These are phyloP conservation scores for Protea cynaroides DNA, from an alignment of 164 flowering plant genomes.

Conservation along the genomic window DNA sequence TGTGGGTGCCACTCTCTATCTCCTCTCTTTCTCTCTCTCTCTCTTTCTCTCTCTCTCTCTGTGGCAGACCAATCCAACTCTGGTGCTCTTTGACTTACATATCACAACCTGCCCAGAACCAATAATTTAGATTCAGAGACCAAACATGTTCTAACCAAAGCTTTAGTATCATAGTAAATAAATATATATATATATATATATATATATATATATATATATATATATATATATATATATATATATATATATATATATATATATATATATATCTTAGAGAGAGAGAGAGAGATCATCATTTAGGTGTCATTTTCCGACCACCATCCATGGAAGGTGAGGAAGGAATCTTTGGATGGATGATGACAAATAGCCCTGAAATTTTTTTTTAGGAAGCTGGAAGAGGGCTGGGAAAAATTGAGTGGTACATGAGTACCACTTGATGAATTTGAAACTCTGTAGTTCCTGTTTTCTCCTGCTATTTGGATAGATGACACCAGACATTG, in stretches of 20 bases:
- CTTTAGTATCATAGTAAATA: not conserved
- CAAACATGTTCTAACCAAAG: constrained; percentile 2
- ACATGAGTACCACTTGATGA: not conserved
- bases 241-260: too few species aligned
- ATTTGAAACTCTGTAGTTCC: not conserved
- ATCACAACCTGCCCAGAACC: constrained; percentile 1
- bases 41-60: constrained; percentile 5
- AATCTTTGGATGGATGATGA: constrained; percentile 7
- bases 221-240: too few species aligned
- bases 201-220: too few species aligned
- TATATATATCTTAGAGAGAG: not conserved
- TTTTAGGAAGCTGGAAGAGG: not conserved
- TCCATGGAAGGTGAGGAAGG: not conserved
- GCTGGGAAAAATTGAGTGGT: not conserved
- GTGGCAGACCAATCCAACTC: not conserved
- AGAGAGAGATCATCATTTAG: not conserved
- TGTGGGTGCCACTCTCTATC: too few species aligned
- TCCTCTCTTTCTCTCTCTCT: constrained; percentile 7
- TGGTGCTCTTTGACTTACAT: constrained; percentile 1
- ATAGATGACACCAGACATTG: not conserved
- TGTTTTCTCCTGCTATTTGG: constrained; percentile 7
- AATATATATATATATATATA: too few species aligned
- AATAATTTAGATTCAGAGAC: constrained; percentile 4
- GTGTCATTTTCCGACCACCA: constrained; percentile 1
- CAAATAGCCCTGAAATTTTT: constrained; percentile 1